Evolutionary conservation across 257 asterid genomes (phyloP), one percentile per base, ranked within the genome.

Genomic region (Osmanthus fragrans): DNA sequence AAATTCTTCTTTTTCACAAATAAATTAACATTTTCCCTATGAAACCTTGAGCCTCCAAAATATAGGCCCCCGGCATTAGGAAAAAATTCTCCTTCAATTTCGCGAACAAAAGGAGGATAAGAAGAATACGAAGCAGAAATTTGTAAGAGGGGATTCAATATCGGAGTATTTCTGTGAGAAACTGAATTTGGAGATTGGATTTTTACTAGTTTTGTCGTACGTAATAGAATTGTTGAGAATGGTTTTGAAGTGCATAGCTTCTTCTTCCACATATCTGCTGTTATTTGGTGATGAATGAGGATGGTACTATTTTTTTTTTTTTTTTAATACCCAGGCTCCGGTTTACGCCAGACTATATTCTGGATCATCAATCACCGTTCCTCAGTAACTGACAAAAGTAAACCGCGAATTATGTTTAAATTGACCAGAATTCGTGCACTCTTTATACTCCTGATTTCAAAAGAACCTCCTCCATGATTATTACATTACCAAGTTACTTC

Each of bases 211-310:
- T 45, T n/a, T 11, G 45, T 42, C 72, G 85, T 42, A 72, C 84
- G 85, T 58, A 64, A 73, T 74, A 78, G 75, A 45, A 78, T 56
- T 45, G 80, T 29, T 10, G 83, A 73, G 79, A 81, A 73, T 19
- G 73, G 75, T 60, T 75, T 3, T 42, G 73, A 67, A 73, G 34
- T 30, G 70, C 71, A 47, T 27, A 89, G 88, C 89, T 75, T 82
- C 80, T 81, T 89, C 90, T 74, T 90, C 96, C 80, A 82, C 97
- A 90, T 88, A 12, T 42, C 5, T 42, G 51, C 51, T 13, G 45
- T 8, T 13, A 39, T 2, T 2, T 9, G 45, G 45, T 2, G 45
- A 39, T 2, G 3, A 39, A 9, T 39, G 45, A 39, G 18, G 51
- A 40, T 12, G 51, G 18, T 42, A 42, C 51, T 12, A 12, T 18